phyloP scores from a whole-genome alignment of 345 rosid species.

The Populus simonii region DNA sequence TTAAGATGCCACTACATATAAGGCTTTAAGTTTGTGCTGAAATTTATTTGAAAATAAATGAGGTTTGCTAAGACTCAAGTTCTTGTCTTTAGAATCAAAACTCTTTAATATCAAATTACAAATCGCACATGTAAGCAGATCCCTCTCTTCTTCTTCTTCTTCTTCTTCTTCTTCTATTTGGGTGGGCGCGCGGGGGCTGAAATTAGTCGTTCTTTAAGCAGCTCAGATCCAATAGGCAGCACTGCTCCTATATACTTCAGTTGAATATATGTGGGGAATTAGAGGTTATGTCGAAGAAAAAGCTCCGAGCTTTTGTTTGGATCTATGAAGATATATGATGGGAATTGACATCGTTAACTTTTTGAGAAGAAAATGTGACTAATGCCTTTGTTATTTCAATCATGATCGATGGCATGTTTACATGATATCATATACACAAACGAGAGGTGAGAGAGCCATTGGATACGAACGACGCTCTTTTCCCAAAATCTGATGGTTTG shows the following conservation, averaged over 20 bases:
- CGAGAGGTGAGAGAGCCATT: conserved; percentile 10
- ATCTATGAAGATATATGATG: conserved; percentile 12
- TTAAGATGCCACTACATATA: neutral
- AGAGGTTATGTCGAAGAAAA: conserved; percentile 3
- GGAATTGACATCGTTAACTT: conserved; percentile 25
- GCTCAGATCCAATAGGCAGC: neutral
- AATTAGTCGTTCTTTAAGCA: too few species aligned
- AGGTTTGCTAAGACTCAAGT: neutral
- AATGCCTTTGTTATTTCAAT: conserved; percentile 26
- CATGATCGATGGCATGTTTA: conserved; percentile 23
- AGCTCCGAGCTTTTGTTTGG: conserved; percentile 9
- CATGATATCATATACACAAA: neutral
- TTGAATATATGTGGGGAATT: neutral
- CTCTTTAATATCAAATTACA: neutral
- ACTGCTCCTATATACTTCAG: neutral
- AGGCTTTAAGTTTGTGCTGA: neutral
- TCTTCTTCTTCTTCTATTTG: too few species aligned
- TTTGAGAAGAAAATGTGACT: conserved; percentile 29
- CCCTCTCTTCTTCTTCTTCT: too few species aligned
- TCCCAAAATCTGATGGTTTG: conserved; percentile 64
- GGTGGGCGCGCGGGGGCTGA: too few species aligned
- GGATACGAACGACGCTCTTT: conserved; percentile 32
- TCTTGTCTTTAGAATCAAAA: neutral
- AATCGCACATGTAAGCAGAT: neutral
- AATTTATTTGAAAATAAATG: neutral